phyloP scores from a whole-genome alignment of 2,329 filamentous ascomycete species.

The Cladosporium sp. region DNA sequence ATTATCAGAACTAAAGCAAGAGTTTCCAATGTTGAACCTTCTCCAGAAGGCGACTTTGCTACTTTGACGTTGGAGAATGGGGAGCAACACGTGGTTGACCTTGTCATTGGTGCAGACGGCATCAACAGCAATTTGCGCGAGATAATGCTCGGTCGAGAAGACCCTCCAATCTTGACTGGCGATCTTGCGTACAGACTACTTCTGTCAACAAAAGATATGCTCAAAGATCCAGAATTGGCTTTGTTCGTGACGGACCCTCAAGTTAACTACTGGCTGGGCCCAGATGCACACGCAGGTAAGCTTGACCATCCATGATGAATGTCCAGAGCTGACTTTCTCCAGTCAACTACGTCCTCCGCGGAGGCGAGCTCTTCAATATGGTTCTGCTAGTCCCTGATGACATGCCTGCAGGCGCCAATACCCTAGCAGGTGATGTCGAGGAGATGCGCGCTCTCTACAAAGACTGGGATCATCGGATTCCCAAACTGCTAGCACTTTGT shows the following conservation, averaged over 20 bases:
- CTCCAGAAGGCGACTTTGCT: constrained; percentile 15
- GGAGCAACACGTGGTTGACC: constrained; percentile 33
- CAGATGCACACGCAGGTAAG: constrained; percentile 43
- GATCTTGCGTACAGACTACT: constrained; percentile 48
- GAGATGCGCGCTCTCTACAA: constrained; percentile 50
- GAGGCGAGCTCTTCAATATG: constrained; percentile 46
- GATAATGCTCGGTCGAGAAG: constrained; percentile 38
- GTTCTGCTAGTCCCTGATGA: constrained; percentile 47
- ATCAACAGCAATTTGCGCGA: constrained; percentile 40
- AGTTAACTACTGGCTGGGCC: constrained; percentile 49
- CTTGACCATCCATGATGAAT: not conserved
- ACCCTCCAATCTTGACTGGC: constrained; percentile 45
- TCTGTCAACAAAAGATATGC: constrained; percentile 40
- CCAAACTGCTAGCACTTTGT: constrained; percentile 52
- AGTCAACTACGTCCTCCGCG: constrained; percentile 48
- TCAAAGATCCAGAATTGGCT: constrained; percentile 41
- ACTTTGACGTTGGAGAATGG: constrained; percentile 38
- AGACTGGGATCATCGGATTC: constrained; percentile 51
- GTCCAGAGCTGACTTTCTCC: not conserved
- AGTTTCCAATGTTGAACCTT: constrained; percentile 35
- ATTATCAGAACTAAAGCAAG: constrained; percentile 40
- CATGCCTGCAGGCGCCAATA: constrained; percentile 40
- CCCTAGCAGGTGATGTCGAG: constrained; percentile 45
- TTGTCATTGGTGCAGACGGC: constrained; percentile 45
- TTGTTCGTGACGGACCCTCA: constrained; percentile 42